Percentiles rank a stretch among this genome's conserved stretches.
phyloP scores from a whole-genome alignment of 305 asterid species.

The Fraxinus latifolia region DNA sequence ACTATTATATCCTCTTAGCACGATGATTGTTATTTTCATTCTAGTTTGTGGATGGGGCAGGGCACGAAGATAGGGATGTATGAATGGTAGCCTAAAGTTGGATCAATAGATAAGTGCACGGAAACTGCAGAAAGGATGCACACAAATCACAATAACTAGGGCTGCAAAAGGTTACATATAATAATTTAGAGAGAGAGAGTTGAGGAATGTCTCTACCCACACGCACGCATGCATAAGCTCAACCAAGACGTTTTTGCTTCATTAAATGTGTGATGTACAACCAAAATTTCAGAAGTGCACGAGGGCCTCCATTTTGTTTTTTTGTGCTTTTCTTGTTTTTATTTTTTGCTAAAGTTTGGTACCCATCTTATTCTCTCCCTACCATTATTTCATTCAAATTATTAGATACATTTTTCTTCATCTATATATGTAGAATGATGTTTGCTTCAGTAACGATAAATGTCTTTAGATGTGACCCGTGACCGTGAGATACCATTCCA shows the following conservation, averaged over 20 bases:
- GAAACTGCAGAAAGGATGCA: conserved; percentile 41
- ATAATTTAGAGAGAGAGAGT: conserved; percentile 29
- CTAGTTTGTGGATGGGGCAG: conserved; percentile 21
- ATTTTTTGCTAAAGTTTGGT: conserved; percentile 29
- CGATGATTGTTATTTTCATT: not conserved
- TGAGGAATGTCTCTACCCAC: conserved; percentile 50
- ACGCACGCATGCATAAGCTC: conserved; percentile 52
- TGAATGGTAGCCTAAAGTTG: conserved; percentile 28
- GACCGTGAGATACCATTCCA: not conserved
- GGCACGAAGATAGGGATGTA: conserved; percentile 32
- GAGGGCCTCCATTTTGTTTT: conserved; percentile 70
- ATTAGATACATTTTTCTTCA: conserved; percentile 27
- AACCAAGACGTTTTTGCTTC: conserved; percentile 40
- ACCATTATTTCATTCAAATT: conserved; percentile 29
- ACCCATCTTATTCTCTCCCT: conserved; percentile 24
- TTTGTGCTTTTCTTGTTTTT: conserved; percentile 31
- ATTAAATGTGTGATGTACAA: conserved; percentile 55
- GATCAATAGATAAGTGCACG: conserved; percentile 31
- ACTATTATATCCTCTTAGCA: too few relatives aligned
- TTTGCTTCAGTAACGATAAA: conserved; percentile 4
- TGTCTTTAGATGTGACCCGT: conserved; percentile 24
- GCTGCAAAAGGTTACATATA: conserved; percentile 38
- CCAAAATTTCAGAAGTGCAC: conserved; percentile 64
- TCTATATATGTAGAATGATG: conserved; percentile 5
- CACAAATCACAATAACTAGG: conserved; percentile 24